A percentile compares a stretch with the other conserved stretches of the same genome.
These are phyloP conservation scores for Fusarium sp. DNA, from an alignment of 2,329 filamentous ascomycete species.

Conservation along the genomic window DNA sequence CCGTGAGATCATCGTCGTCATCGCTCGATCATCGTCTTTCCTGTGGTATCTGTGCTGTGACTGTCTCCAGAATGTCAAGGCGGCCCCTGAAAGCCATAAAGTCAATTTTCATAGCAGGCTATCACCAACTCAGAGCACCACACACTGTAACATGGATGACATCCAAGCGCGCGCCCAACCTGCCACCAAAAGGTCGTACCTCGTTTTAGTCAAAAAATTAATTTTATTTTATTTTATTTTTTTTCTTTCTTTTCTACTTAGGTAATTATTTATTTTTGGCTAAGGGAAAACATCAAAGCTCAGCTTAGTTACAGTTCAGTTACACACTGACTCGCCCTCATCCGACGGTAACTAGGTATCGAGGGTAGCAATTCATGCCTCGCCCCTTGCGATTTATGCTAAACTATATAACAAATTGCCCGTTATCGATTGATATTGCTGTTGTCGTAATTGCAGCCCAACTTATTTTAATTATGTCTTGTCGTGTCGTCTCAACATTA, in stretches of 20 bases:
- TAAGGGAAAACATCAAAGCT: neutral
- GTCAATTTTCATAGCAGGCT: conserved; percentile 19
- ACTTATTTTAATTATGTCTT: neutral
- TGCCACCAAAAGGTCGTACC: conserved; percentile 6
- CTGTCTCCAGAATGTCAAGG: neutral
- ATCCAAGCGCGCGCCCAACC: conserved; percentile 6
- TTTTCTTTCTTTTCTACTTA: too few relatives aligned
- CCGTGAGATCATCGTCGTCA: conserved; percentile 27
- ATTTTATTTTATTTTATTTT: too few relatives aligned
- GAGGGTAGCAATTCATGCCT: conserved; percentile 1
- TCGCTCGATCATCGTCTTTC: conserved; percentile 9
- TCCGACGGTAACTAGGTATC: neutral
- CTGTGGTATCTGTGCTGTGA: neutral
- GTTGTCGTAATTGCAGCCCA: neutral
- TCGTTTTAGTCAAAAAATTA: conserved; percentile 1
- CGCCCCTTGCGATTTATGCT: conserved; percentile 16
- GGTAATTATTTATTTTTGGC: neutral
- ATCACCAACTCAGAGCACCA: neutral
- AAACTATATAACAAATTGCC: conserved; percentile 9
- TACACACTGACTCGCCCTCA: conserved; percentile 22
- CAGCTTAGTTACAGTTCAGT: neutral
- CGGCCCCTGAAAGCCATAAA: conserved; percentile 34
- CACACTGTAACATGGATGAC: neutral
- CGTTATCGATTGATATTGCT: neutral
- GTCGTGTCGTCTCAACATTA: neutral